Evolutionary conservation across 1,139 yeast species (phyloP).

Genomic region (Williopsis jadinii): DNA sequence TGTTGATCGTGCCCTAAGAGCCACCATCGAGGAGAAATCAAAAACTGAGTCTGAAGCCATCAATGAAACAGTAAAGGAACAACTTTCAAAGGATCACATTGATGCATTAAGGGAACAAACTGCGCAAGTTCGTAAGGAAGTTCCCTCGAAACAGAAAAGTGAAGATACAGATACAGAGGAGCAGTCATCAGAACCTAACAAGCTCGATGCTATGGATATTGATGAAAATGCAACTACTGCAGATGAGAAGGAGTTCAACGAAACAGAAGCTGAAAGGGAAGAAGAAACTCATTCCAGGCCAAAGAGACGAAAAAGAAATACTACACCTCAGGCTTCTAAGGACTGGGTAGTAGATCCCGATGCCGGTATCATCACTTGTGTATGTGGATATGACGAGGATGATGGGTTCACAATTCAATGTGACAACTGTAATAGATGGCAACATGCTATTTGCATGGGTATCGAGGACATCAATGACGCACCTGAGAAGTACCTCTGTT

Average conservation of each 20-base stretch:
- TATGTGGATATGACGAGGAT: conserved; percentile 84
- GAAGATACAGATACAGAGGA: conserved; percentile 4
- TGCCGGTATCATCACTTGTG: conserved; percentile 81
- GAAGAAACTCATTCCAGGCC: conserved; percentile 2
- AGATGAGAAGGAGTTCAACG: conserved; percentile 3
- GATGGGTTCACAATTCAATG: conserved; percentile 96
- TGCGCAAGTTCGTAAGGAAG: conserved; percentile 4
- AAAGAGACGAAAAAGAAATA: conserved; percentile 1
- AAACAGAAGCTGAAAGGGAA: conserved; percentile 7
- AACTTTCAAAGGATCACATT: conserved; percentile 10
- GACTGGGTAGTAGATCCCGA: conserved; percentile 66
- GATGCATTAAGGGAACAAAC: conserved; percentile 6
- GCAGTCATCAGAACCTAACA: conserved; percentile 2
- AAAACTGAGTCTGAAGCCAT: not conserved
- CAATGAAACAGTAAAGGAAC: conserved; percentile 1
- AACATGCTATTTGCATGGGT: conserved; percentile 85
- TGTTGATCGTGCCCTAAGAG: conserved; percentile 6
- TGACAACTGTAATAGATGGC: conserved; percentile 90
- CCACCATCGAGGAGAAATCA: not conserved
- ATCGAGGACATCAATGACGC: conserved; percentile 65
- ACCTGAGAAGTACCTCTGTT: conserved; percentile 81
- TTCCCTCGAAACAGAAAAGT: conserved; percentile 1
- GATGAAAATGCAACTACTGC: conserved; percentile 1
- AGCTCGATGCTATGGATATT: not conserved
- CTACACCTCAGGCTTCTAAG: conserved; percentile 14